phyloP scores from a whole-genome alignment of 192 early-diverging fungal species.

The Ramicandelaber brevisporus region DNA sequence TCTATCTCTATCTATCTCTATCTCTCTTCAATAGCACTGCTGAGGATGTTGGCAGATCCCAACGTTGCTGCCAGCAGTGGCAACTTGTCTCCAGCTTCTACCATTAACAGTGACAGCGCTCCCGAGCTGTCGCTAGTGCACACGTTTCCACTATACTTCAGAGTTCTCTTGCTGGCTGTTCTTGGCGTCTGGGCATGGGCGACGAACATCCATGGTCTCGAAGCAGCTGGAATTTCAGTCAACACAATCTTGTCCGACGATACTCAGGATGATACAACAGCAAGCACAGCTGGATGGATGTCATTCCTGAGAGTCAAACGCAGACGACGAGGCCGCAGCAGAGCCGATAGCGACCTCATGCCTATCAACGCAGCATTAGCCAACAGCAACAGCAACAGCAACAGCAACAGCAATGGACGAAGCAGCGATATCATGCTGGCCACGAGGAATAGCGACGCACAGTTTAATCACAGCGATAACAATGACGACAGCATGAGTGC shows the following conservation, averaged over 20 bases:
- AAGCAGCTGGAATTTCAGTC: constrained; percentile 7
- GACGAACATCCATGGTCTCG: constrained; percentile 11
- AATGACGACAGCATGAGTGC: too few relatives aligned
- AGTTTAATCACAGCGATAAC: too few relatives aligned
- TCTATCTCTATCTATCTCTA: constrained; percentile 1
- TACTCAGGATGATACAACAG: constrained; percentile 2
- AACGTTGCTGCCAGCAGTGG: not conserved
- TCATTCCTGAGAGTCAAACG: too few relatives aligned
- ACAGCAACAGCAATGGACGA: too few relatives aligned
- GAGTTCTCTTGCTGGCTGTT: constrained; percentile 11
- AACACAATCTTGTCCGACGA: constrained; percentile 12
- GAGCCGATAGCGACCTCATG: constrained; percentile 6
- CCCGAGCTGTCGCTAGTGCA: not conserved
- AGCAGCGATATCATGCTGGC: too few relatives aligned
- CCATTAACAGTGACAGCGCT: not conserved
- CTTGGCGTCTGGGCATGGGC: constrained; percentile 14
- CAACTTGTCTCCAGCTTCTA: constrained; percentile 1
- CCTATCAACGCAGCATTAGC: constrained; percentile 3
- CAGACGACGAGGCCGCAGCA: constrained; percentile 5
- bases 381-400: too few relatives aligned
- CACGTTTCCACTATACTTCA: constrained; percentile 14
- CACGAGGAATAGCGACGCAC: too few relatives aligned
- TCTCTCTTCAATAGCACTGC: not conserved
- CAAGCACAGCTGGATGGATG: not conserved
- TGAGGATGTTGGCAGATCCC: not conserved